phyloP scores from a whole-genome alignment of 306 rosid species.

The Gynostemma pentaphyllum region DNA sequence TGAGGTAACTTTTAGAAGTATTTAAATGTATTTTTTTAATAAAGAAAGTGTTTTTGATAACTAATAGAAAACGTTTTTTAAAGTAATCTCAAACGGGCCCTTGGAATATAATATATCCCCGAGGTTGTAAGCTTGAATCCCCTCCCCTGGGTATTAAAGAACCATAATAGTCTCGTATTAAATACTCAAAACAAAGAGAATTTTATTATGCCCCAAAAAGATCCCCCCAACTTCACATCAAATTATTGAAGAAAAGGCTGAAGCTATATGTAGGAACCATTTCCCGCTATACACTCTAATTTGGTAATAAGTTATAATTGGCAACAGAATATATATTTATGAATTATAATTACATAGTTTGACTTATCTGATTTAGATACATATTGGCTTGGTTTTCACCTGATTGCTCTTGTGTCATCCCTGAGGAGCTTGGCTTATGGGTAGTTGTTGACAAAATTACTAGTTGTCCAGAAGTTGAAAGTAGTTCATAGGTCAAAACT shows the following conservation, averaged over 20 bases:
- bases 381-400: background rate
- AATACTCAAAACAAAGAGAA: background rate
- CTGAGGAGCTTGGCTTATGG: background rate
- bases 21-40: no score
- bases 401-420: background rate
- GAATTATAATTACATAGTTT: conserved; percentile 5
- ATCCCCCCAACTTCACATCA: conserved; percentile 1
- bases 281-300: conserved; percentile 5
- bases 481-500: conserved; percentile 21
- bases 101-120: no score
- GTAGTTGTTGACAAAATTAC: conserved; percentile 1
- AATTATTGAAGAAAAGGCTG: conserved; percentile 2
- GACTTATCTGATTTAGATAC: background rate
- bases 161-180: background rate
- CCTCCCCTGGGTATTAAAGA: no score
- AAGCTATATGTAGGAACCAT: background rate
- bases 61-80: no score
- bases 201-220: background rate
- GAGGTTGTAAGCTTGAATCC: no score
- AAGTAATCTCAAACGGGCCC: no score
- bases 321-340: background rate
- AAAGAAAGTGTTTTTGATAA: no score
- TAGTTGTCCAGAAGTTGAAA: background rate
- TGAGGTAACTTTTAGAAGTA: no score
- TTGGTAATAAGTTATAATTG: background rate